Conservation (phyloP, 169 alveolate species). For the Perkinsus olseni region DNA sequence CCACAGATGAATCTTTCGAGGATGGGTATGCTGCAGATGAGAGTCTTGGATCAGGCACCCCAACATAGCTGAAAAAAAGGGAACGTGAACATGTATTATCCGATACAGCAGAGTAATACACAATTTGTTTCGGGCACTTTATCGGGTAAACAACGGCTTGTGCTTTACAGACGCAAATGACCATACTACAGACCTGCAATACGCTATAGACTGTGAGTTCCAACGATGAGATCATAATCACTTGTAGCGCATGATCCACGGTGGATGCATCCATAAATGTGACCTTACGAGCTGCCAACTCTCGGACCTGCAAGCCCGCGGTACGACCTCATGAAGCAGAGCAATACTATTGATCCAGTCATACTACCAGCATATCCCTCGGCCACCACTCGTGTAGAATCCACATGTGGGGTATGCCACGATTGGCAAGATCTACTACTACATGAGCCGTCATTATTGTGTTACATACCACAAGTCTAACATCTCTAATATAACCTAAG, state of each 20-base stretch:
- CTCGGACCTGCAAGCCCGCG: not conserved
- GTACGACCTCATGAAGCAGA: too few relatives aligned
- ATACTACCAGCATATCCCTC: not conserved
- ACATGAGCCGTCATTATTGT: constrained; percentile 10
- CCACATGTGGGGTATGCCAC: constrained; percentile 1
- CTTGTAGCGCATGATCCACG: not conserved
- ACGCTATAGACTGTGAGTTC: not conserved
- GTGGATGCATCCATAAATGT: not conserved
- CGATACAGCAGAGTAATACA: not conserved
- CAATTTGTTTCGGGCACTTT: not conserved
- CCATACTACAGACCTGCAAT: not conserved
- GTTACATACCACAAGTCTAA: constrained; percentile 1
- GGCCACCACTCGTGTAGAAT: constrained; percentile 11
- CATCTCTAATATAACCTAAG: not conserved
- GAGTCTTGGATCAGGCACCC: not conserved
- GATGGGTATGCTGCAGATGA: not conserved
- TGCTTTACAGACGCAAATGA: not conserved
- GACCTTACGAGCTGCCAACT: not conserved
- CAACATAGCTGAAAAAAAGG: not conserved
- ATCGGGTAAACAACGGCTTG: not conserved
- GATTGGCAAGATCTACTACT: not conserved
- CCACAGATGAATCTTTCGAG: not conserved
- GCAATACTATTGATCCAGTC: too few relatives aligned
- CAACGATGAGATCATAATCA: not conserved
- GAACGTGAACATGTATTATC: too few relatives aligned